Evolutionary conservation across 139 green algal species (phyloP).

Genomic region (Tetradesmus obliquus): DNA sequence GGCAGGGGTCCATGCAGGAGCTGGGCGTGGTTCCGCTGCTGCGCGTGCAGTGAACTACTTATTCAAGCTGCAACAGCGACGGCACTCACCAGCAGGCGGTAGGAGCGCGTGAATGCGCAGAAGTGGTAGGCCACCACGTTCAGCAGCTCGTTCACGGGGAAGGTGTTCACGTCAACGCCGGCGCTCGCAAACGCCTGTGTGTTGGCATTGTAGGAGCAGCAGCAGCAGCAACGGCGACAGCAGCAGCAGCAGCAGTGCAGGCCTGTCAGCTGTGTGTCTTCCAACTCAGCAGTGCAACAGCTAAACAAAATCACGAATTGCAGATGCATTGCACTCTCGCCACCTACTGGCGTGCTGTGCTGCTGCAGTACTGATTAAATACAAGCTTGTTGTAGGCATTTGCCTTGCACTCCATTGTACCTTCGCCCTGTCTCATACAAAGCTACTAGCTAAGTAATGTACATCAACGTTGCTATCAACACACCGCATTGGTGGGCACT

Average conservation of each 20-base stretch:
- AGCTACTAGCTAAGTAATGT: too few species aligned
- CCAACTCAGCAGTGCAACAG: too few species aligned
- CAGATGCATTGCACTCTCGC: too few species aligned
- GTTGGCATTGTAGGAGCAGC: neutral
- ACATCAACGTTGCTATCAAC: too few species aligned
- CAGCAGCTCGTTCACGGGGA: neutral
- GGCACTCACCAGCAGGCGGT: conserved; percentile 1
- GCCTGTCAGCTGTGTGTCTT: neutral
- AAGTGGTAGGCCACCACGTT: conserved; percentile 19
- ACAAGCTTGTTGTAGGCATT: neutral
- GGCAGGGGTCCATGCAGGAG: neutral
- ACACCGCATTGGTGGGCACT: conserved; percentile 8
- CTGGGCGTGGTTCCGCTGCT: too few species aligned
- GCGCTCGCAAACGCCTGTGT: conserved; percentile 1
- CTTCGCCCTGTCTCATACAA: too few species aligned
- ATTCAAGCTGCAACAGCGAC: too few species aligned
- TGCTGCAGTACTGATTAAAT: neutral
- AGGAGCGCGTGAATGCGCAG: neutral
- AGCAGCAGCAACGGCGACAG: neutral
- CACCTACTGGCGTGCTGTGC: neutral
- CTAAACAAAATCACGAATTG: too few species aligned
- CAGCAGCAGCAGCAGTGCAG: neutral
- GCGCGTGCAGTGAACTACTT: too few species aligned
- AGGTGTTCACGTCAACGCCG: neutral
- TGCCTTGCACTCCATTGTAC: too few species aligned